Evolutionary conservation across 2,329 filamentous ascomycete species (phyloP), one percentile per base, ranked within the genome.

Genomic region (Salinomyces thailandicus): DNA sequence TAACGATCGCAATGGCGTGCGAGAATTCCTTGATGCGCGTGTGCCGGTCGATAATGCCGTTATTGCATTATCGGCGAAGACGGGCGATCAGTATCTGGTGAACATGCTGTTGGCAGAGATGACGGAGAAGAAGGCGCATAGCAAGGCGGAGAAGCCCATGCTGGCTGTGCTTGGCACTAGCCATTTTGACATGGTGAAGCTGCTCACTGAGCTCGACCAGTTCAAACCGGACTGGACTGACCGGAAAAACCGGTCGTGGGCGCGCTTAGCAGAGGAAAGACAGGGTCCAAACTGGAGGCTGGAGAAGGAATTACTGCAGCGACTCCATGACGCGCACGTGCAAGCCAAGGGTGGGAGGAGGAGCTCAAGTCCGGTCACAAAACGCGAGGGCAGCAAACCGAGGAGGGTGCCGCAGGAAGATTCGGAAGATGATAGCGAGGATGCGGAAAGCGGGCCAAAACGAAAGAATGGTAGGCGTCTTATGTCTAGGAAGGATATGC

Each of bases 211-310:
- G 35, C 42, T 58, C 30, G 58, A 60, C 29, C 69, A 71, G 17
- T 95, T 96, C 55, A 80, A 98, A 50, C 87, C 91, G 0, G 85
- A 84, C 1, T 77, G 81, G 39, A 69, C 67, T 18, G 72, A 79
- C 17, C 79, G 78, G 48, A 78, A 79, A 48, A 84, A 84, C 15
- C 76, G 83, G 50, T 80, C 83, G 0, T 98, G 96, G 58, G 82
- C 77, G 51, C 86, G 98, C 46, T 78, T 96, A 43, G 85, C 91
- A 2, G 75, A 81, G 49, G 78, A 85, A 32, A 77, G 85, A 27
- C 78, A 79, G 47, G 89, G 91, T 0, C 84, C 87, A 5, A 81
- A 85, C 42, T 95, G 87, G 85, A 80, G 89, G 56, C 79, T 89
- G 43, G 91, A 98, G 58, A 79, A 82, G 45, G 75, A 85, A 29